Evolutionary conservation across 2,329 filamentous ascomycete species (phyloP), one percentile per base, ranked within the genome.

Genomic region (Chaetomium sp.): DNA sequence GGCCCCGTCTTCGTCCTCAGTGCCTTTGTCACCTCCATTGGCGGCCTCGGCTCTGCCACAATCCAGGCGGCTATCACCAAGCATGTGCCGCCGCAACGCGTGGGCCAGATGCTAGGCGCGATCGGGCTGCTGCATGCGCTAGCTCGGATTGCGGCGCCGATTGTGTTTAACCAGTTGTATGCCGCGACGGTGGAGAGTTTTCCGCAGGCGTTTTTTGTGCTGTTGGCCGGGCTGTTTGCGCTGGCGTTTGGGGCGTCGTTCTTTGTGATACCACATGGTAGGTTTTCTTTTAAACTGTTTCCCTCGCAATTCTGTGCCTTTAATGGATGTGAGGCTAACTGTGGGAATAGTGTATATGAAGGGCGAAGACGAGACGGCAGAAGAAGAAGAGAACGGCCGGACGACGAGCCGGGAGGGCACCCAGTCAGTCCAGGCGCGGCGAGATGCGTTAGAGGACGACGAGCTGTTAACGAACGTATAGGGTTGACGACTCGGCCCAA

Each of bases 51-150:
- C 0, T 87, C 86, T 38, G 91, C 94, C 1, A 94, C 89, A 0
- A 77, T 95, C 49, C 90, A 95, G 66, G 86, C 88, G 1, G 81
- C 87, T 0, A 75, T 96, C 50, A 96, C 91, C 19, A 97, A 96
- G 68, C 94, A 97, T 69, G 86, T 97, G 0, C 89, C 91, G 0
- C 78, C 84, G 0, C 88, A 94, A 60, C 81, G 82, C 47, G 86
- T 94, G 0, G 94, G 94, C 0, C 85, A 94, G 68, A 75, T 97
- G n/a, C 79, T 99, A 0, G 94, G 94, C 27, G 91, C 91, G 1
- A 87, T 86, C 12, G 94, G 92, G 0, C 76, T 97, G 59, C 72
- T 97, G 56, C 92, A 97, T 71, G 88, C 90, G 1, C 72, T 96
- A 38, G 82, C 88, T 3, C 79, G 91, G 59, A 84, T 97, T 2